Evolutionary conservation across 2,329 filamentous ascomycete genomes (phyloP).

Genomic region (Lecanicillium sp.): DNA sequence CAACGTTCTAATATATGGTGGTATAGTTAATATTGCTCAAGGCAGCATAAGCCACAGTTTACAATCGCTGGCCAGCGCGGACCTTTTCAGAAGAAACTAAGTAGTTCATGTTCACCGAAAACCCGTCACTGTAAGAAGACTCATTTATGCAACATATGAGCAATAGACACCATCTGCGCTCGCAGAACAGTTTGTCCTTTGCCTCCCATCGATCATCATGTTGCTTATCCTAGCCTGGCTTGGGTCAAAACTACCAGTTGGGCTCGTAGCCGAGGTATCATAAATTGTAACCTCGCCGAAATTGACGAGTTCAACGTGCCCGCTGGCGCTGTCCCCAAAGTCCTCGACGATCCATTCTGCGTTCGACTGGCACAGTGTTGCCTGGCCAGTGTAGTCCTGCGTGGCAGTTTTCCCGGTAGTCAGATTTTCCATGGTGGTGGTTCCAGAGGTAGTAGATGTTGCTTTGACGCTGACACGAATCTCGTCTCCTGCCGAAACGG

Average conservation of each 20-base stretch:
- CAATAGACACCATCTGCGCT: too few relatives aligned
- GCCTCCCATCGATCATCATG: too few relatives aligned
- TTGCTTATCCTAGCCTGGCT: too few relatives aligned
- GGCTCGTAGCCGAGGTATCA: constrained; percentile 1
- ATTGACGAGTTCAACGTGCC: constrained; percentile 3
- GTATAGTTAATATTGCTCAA: too few relatives aligned
- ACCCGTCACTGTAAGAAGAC: too few relatives aligned
- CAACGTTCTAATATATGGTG: too few relatives aligned
- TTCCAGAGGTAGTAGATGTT: constrained; percentile 12
- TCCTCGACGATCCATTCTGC: constrained; percentile 52
- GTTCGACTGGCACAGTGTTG: constrained; percentile 39
- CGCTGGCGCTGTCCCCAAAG: constrained; percentile 14
- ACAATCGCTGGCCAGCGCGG: too few relatives aligned
- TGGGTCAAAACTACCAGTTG: constrained; percentile 18
- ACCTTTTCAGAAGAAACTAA: too few relatives aligned
- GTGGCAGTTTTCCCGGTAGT: constrained; percentile 39
- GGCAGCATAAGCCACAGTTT: too few relatives aligned
- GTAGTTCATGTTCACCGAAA: too few relatives aligned
- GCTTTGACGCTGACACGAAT: constrained; percentile 16
- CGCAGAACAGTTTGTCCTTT: too few relatives aligned
- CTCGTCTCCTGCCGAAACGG: constrained; percentile 13
- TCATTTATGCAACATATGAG: too few relatives aligned
- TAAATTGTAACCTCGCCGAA: constrained; percentile 8
- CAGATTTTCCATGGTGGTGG: constrained; percentile 29
- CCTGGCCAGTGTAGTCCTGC: constrained; percentile 36